A percentile compares a stretch with the other conserved stretches of the same genome.
Conservation (phyloP, 2,329 filamentous ascomycete species). For the Zalaria obscura region DNA sequence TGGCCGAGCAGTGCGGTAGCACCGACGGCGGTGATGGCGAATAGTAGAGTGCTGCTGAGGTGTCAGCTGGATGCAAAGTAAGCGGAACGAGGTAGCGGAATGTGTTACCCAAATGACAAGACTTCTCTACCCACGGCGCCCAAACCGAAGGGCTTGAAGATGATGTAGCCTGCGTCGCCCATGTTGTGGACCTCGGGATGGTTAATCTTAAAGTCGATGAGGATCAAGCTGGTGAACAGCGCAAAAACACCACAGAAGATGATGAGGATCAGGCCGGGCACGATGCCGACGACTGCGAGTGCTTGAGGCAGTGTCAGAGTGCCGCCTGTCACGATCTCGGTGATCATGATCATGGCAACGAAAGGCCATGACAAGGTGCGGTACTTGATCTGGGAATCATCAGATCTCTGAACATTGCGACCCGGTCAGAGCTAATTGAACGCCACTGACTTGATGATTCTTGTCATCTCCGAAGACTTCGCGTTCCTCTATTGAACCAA, state of each 20-base stretch:
- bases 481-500: not conserved
- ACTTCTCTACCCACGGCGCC: not conserved
- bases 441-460: not conserved
- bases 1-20: not conserved
- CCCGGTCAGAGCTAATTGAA: no score
- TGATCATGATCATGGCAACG: constrained; percentile 6
- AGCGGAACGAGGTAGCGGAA: no score
- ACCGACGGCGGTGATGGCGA: not conserved
- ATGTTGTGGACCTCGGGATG: constrained; percentile 36
- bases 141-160: not conserved
- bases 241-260: constrained; percentile 38
- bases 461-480: constrained; percentile 1
- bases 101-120: not conserved
- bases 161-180: constrained; percentile 1
- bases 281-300: constrained; percentile 5
- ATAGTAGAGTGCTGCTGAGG: not conserved
- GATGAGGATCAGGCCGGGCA: constrained; percentile 36
- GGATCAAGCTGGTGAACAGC: constrained; percentile 45
- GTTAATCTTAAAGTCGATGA: constrained; percentile 42
- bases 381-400: constrained; percentile 3
- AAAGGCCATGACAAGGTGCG: constrained; percentile 6
- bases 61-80: no score
- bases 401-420: not conserved
- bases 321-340: constrained; percentile 6
- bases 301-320: not conserved